Percentiles rank a stretch among this genome's conserved stretches.
phyloP scores from a whole-genome alignment of 495 filamentous ascomycete genomes.

The Hypoxylon intermedium region DNA sequence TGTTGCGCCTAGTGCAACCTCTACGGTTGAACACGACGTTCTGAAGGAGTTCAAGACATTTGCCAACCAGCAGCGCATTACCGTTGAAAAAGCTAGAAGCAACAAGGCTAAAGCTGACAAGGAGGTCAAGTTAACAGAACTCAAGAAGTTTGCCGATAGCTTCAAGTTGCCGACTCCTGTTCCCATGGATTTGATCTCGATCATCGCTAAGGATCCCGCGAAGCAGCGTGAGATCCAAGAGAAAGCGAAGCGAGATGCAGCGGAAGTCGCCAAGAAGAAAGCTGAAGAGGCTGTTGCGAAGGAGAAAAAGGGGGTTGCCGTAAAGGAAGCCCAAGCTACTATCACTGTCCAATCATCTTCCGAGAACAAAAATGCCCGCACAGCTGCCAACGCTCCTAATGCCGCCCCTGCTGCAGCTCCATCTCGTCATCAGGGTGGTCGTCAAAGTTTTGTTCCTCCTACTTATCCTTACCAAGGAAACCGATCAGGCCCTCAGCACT shows the following conservation, averaged over 20 bases:
- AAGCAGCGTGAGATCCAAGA: constrained; percentile 94
- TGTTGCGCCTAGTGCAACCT: constrained; percentile 66
- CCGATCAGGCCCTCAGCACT: constrained; percentile 49
- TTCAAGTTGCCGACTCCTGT: constrained; percentile 95
- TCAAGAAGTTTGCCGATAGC: constrained; percentile 91
- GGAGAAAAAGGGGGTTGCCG: constrained; percentile 48
- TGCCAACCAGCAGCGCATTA: constrained; percentile 60
- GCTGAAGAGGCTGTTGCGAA: constrained; percentile 44
- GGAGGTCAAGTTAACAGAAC: constrained; percentile 86
- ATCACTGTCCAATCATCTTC: constrained; percentile 24
- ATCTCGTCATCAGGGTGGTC: constrained; percentile 37
- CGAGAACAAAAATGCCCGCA: constrained; percentile 40
- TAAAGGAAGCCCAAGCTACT: constrained; percentile 49
- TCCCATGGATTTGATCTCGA: constrained; percentile 88
- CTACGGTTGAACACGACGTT: constrained; percentile 80
- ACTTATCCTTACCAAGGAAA: constrained; percentile 40
- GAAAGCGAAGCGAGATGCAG: constrained; percentile 74
- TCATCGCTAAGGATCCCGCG: constrained; percentile 90
- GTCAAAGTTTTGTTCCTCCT: constrained; percentile 30
- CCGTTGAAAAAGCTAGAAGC: constrained; percentile 73
- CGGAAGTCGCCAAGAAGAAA: constrained; percentile 60
- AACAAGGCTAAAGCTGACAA: constrained; percentile 82
- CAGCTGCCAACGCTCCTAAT: constrained; percentile 35
- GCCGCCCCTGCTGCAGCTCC: constrained; percentile 44
- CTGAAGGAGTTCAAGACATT: constrained; percentile 83